These are phyloP conservation scores for Fusarium sublunatum DNA, from an alignment of 2,329 filamentous ascomycete species.

Conservation along the genomic window DNA sequence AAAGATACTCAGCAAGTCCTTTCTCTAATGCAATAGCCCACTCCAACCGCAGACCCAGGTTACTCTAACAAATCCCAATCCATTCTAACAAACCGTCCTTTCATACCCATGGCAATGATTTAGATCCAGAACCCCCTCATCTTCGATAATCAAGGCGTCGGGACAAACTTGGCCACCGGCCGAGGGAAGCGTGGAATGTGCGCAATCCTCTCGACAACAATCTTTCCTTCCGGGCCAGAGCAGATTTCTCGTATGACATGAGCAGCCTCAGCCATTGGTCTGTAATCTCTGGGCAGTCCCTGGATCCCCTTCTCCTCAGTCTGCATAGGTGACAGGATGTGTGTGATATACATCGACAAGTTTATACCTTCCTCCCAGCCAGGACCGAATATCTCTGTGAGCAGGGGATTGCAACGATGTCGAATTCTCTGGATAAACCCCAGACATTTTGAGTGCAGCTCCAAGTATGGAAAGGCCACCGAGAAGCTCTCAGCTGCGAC, in stretches of 20 bases:
- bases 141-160: too few species aligned
- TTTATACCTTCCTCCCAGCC: too few species aligned
- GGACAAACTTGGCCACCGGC: not conserved
- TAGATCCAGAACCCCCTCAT: too few species aligned
- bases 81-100: too few species aligned
- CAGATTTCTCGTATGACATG: not conserved
- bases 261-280: not conserved
- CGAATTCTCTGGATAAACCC: not conserved
- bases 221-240: not conserved
- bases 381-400: not conserved
- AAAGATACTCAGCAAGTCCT: too few species aligned
- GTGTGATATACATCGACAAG: not conserved
- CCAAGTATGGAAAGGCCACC: slow-evolving; percentile 2
- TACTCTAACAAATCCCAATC: too few species aligned
- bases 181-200: not conserved
- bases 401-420: not conserved
- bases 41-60: too few species aligned
- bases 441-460: not conserved
- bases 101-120: too few species aligned
- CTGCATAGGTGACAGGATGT: not conserved
- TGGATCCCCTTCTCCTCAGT: not conserved
- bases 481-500: not conserved
- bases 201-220: not conserved
- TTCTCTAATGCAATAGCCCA: too few species aligned
- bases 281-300: too few species aligned